Evolutionary conservation across 2,329 filamentous ascomycete species (phyloP).

Genomic region (Alternaria hordeiaustralica): DNA sequence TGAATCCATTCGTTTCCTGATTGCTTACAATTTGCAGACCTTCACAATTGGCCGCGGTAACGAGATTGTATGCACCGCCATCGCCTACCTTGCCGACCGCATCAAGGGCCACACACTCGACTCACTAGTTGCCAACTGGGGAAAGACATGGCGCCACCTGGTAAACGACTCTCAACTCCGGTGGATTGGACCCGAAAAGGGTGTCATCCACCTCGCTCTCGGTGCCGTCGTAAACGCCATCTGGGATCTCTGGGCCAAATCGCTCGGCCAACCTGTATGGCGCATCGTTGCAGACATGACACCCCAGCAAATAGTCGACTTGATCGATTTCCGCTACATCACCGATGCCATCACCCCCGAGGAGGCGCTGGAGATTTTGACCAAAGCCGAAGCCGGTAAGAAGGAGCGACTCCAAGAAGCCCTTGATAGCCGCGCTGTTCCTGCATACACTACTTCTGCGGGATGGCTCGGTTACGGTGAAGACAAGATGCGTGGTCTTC

Average conservation of each 20-base stretch:
- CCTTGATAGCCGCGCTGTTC: conserved; percentile 75
- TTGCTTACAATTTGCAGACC: conserved; percentile 50
- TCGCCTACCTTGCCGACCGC: conserved; percentile 77
- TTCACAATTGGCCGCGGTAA: conserved; percentile 91
- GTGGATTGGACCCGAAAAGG: conserved; percentile 94
- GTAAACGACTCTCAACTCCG: conserved; percentile 88
- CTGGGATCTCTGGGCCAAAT: conserved; percentile 96
- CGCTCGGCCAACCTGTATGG: conserved; percentile 86
- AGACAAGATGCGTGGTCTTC: conserved; percentile 79
- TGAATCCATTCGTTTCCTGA: not conserved
- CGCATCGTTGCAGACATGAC: conserved; percentile 87
- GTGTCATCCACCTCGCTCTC: conserved; percentile 89
- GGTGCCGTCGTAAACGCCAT: conserved; percentile 89
- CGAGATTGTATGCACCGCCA: conserved; percentile 88
- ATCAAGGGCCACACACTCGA: conserved; percentile 77
- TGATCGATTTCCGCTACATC: conserved; percentile 95
- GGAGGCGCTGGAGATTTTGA: conserved; percentile 77
- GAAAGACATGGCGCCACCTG: conserved; percentile 88
- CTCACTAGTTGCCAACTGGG: conserved; percentile 80
- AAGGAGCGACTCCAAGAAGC: conserved; percentile 75
- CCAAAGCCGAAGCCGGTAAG: conserved; percentile 71
- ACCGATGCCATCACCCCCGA: conserved; percentile 89
- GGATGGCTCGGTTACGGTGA: conserved; percentile 92
- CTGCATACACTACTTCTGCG: conserved; percentile 88
- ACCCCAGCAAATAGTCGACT: conserved; percentile 82